Percentiles rank a stretch among this genome's conserved stretches.
Evolutionary conservation across 2,329 filamentous ascomycete genomes (phyloP).

Genomic region (Peltaster fructicola): DNA sequence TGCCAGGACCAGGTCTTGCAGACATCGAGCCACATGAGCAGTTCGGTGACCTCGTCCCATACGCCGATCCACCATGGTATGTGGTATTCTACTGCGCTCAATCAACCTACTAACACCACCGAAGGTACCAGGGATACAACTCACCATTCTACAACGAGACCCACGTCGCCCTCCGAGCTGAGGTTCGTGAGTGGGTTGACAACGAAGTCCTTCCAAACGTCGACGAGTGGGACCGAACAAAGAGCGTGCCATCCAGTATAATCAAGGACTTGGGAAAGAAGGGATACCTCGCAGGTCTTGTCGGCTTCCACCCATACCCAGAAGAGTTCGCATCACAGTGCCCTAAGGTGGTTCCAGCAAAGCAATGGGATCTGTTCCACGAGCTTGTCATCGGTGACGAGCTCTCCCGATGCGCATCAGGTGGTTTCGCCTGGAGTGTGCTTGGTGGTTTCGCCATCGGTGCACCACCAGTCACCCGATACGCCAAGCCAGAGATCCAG

Average conservation of each 20-base stretch:
- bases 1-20: constrained; percentile 22
- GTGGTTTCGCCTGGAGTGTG: constrained; percentile 92
- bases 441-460: constrained; percentile 95
- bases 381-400: constrained; percentile 93
- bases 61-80: constrained; percentile 71
- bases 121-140: constrained; percentile 49
- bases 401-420: constrained; percentile 71
- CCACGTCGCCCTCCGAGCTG: constrained; percentile 75
- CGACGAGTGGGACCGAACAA: constrained; percentile 92
- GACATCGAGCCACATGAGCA: constrained; percentile 61
- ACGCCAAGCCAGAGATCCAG: constrained; percentile 68
- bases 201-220: constrained; percentile 78
- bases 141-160: constrained; percentile 93
- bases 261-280: constrained; percentile 92
- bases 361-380: constrained; percentile 97
- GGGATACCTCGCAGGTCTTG: constrained; percentile 80
- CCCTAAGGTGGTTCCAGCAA: constrained; percentile 61
- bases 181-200: constrained; percentile 86
- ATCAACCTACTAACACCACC: too few species aligned
- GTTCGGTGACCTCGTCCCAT: constrained; percentile 75
- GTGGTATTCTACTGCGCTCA: too few species aligned
- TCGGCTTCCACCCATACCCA: constrained; percentile 63
- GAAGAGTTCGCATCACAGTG: constrained; percentile 49
- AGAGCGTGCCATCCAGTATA: constrained; percentile 69
- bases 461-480: constrained; percentile 78